Conservation (phyloP, 2,329 filamentous ascomycete species). For the Ceratocystis albifundus region DNA sequence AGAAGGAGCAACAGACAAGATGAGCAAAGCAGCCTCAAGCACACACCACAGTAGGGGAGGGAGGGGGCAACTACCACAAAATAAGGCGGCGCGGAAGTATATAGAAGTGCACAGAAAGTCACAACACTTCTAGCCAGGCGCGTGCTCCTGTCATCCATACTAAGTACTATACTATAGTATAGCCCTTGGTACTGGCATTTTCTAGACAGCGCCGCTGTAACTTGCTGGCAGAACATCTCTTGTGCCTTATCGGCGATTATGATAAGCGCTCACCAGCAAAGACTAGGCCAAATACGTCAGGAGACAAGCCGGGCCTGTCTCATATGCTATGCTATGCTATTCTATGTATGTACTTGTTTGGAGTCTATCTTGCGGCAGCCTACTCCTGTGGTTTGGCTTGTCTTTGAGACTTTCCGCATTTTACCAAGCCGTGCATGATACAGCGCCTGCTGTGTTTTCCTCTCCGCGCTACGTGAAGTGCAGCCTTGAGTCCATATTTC, state of each 20-base stretch:
- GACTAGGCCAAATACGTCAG: not conserved
- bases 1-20: constrained; percentile 5
- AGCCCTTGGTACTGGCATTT: too few relatives aligned
- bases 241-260: not conserved
- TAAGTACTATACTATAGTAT: too few relatives aligned
- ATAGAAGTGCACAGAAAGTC: not conserved
- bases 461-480: too few relatives aligned
- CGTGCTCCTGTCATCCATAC: too few relatives aligned
- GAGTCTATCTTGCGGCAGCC: too few relatives aligned
- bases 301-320: not conserved
- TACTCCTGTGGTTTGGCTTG: not conserved
- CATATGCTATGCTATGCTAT: too few relatives aligned
- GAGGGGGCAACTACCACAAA: not conserved
- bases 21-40: not conserved
- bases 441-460: too few relatives aligned
- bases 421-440: too few relatives aligned
- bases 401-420: not conserved
- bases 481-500: too few relatives aligned
- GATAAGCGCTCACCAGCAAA: not conserved
- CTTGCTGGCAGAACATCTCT: not conserved
- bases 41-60: not conserved
- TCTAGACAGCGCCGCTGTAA: not conserved
- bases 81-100: not conserved
- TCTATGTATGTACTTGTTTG: not conserved
- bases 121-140: not conserved